Base-by-base conservation (phyloP, 2,329 filamentous ascomycete genomes). In the Aspergillus calidoustus region DNA sequence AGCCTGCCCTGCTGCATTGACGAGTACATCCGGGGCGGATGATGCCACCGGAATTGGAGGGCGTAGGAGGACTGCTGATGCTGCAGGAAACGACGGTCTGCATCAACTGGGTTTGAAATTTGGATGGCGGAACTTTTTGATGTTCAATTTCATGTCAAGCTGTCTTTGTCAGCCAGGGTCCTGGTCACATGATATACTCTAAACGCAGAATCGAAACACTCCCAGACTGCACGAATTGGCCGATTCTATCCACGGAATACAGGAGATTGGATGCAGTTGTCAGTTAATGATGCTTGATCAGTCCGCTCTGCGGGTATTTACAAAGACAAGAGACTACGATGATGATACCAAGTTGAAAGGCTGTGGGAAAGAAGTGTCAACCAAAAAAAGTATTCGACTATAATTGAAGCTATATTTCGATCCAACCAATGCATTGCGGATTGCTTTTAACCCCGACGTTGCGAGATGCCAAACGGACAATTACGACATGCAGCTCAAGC, bases 1-100 rank as follows among this genome's bases (percentile, higher is more conserved):
- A 76, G 72, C 68, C 74, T 69, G 66, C 66, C 69, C 63, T 69
- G 72, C 67, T 73, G 76, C 72, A 80, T 79, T 74, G 75, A 72
- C 67, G 68, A 64, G 73, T 72, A 73, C 72, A 76, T 75, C 70
- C 71, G 69, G 69, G 71, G 68, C 67, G 64, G 59, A 54, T 23
- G 28, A 54, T 61, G 69, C 69, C 71, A 62, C 72, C 69, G 66
- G 69, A 70, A 62, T 61, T 59, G 25, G 2, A 65, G 60, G 28
- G 55, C 51, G 55, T 60, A 54, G 41, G 44, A 34, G 51, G 50
- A 54, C 64, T 64, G 67, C 66, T 66, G 64, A 66, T 61, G 62
- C 64, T 59, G 54, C 63, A 58, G 55, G 55, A 28, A 63, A 53
- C 51, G 53, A 54, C 34, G 46, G 61, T 62, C 54, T 49, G 64